Base-by-base conservation (phyloP, 2,329 filamentous ascomycete species). In the Aspergillus flavus region DNA sequence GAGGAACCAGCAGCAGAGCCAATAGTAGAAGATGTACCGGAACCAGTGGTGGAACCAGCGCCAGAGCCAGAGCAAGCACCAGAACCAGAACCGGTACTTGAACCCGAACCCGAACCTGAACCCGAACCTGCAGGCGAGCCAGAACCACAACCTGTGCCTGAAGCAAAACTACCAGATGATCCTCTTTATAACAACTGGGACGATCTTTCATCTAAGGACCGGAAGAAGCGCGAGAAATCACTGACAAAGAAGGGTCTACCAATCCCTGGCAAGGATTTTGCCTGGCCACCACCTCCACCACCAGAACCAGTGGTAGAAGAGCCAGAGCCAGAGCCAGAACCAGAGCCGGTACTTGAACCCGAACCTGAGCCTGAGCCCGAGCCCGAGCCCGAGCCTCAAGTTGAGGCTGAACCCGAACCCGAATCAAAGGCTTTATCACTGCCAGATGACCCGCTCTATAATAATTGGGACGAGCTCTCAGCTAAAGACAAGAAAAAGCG, bases 211-310 rank as follows among this genome's bases (percentile, higher is more conserved):
- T 75, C 77, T 2, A 81, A 80, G 60, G 78, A 82, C 7, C 81
- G 81, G 57, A 83, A 83, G 69, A 80, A 79, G 66, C 78, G 79
- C 57, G 78, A 80, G 57, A 74, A 72, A 59, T 66, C 67, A 36
- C 26, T 75, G 12, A 64, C 61, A 2, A 69, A 68, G 46, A 75
- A 73, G 56, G 72, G 66, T 52, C 71, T 74, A 34, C 71, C 72
- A 19, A 70, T 75, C 11, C 73, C 73, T 1, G 72, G 72, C 23
- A 71, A 72, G 48, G 70, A 74, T 32, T 71, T 74, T 23, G 64
- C 71, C 39, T 66, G 69, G 46, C 67, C 72, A 2, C 65, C 69
- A 3, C 66, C 66, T 2, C 16, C 50, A 16, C 6, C 67, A 11
- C 68, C 71, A 4, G 60, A 73, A 0, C 26, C 26, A 28, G 26